These are phyloP conservation scores for Nigrospora osmanthi DNA, from an alignment of 2,329 filamentous ascomycete genomes.

Conservation along the genomic window DNA sequence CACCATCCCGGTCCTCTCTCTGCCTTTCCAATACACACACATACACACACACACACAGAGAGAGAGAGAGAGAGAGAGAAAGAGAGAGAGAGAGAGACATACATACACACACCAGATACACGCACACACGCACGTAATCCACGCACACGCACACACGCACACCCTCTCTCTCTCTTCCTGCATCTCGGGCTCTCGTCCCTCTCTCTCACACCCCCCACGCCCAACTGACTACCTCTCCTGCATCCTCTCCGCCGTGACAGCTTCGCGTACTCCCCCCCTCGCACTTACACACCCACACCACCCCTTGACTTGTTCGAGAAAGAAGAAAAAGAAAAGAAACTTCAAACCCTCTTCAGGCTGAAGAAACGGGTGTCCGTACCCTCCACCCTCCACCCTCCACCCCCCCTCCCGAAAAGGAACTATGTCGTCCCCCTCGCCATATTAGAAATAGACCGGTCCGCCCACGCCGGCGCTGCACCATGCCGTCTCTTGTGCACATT, in stretches of 20 bases:
- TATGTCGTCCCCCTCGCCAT: background rate
- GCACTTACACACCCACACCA: background rate
- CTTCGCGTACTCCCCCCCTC: background rate
- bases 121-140: too few species aligned
- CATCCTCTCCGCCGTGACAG: background rate
- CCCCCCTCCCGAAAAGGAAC: background rate
- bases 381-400: too few species aligned
- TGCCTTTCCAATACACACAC: too few species aligned
- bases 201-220: background rate
- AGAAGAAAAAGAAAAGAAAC: background rate
- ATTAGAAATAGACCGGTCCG: conserved; percentile 7
- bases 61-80: too few species aligned
- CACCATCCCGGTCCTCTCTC: too few species aligned
- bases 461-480: conserved; percentile 22
- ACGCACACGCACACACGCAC: too few species aligned
- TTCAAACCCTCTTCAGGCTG: too few species aligned
- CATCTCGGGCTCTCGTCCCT: background rate
- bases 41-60: too few species aligned
- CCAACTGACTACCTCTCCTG: background rate
- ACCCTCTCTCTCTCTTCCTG: background rate
- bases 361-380: too few species aligned
- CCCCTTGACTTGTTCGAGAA: background rate
- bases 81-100: too few species aligned
- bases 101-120: too few species aligned
- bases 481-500: conserved; percentile 20